A percentile compares a stretch with the other conserved stretches of the same genome.
phyloP scores from a whole-genome alignment of 1,284 basidiomycete species.

The Ustilago crameri region DNA sequence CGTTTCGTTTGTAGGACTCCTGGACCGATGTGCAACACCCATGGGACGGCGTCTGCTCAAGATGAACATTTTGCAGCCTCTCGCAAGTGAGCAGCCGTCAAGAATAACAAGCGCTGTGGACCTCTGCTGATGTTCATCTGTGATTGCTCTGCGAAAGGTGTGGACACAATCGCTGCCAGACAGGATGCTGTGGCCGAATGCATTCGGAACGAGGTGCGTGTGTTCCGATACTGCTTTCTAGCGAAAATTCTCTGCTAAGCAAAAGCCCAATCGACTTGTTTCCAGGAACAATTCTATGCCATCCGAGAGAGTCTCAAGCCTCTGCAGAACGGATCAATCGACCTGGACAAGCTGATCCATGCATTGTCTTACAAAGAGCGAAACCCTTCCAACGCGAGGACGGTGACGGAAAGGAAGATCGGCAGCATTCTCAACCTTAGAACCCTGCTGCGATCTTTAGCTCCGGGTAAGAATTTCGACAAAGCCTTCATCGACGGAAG shows the following conservation, averaged over 20 bases:
- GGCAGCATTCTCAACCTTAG: constrained; percentile 79
- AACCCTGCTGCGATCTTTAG: constrained; percentile 72
- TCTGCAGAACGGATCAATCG: constrained; percentile 74
- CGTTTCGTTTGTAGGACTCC: constrained; percentile 52
- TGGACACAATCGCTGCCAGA: constrained; percentile 78
- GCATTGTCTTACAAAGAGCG: constrained; percentile 24
- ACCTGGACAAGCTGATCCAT: constrained; percentile 85
- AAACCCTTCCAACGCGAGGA: constrained; percentile 55
- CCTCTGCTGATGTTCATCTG: too few relatives aligned
- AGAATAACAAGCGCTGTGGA: neutral
- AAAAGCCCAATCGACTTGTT: too few relatives aligned
- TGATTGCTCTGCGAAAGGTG: constrained; percentile 69
- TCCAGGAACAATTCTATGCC: constrained; percentile 75
- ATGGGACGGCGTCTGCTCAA: constrained; percentile 85
- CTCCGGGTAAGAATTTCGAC: constrained; percentile 19
- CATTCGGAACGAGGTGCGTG: constrained; percentile 74
- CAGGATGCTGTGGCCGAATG: constrained; percentile 75
- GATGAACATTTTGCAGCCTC: constrained; percentile 83
- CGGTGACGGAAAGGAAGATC: constrained; percentile 77
- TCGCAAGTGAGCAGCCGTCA: constrained; percentile 72
- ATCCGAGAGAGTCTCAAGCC: constrained; percentile 77
- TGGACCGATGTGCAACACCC: constrained; percentile 85
- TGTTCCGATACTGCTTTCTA: too few relatives aligned
- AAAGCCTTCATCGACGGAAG: neutral
- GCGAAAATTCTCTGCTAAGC: too few relatives aligned